phyloP scores from a whole-genome alignment of 768 basidiomycete species.

The Suillus spraguei region DNA sequence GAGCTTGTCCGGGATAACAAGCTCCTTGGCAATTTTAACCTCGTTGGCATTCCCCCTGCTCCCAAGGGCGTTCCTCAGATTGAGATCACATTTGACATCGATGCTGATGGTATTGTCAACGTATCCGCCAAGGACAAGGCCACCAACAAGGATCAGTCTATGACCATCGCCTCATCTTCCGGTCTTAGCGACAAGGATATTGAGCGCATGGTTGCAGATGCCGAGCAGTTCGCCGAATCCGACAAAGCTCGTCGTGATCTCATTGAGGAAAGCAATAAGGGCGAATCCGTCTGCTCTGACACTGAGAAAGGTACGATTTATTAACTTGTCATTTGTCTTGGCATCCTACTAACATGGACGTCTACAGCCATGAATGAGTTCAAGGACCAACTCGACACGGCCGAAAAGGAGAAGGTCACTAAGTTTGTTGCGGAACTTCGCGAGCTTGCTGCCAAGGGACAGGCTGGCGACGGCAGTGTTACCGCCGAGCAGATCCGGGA shows the following conservation, averaged over 20 bases:
- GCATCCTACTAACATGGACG: slow-evolving; percentile 9
- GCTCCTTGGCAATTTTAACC: slow-evolving; percentile 98
- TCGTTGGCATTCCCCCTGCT: slow-evolving; percentile 92
- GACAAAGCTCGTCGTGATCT: slow-evolving; percentile 87
- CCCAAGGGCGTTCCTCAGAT: slow-evolving; percentile 79
- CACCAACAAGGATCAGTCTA: slow-evolving; percentile 87
- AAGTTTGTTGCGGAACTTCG: slow-evolving; percentile 87
- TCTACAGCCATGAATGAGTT: slow-evolving; percentile 88
- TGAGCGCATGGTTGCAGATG: slow-evolving; percentile 93
- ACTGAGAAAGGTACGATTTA: slow-evolving; percentile 84
- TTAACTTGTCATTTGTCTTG: background rate
- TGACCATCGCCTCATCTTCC: slow-evolving; percentile 98
- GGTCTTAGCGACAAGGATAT: slow-evolving; percentile 97
- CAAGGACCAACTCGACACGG: slow-evolving; percentile 91
- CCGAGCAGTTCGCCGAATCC: slow-evolving; percentile 90
- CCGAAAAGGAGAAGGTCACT: slow-evolving; percentile 93
- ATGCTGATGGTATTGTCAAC: slow-evolving; percentile 97
- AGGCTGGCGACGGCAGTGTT: slow-evolving; percentile 78
- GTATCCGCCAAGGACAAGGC: slow-evolving; percentile 96
- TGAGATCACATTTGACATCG: slow-evolving; percentile 94
- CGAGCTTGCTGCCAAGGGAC: slow-evolving; percentile 88
- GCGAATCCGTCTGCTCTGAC: slow-evolving; percentile 90
- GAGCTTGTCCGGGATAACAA: slow-evolving; percentile 99
- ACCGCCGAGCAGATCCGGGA: slow-evolving; percentile 88
- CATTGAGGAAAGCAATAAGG: slow-evolving; percentile 97